Evolutionary conservation across 768 basidiomycete genomes (phyloP), one percentile per base, ranked within the genome.

Genomic region (Tricholoma saponaceum): DNA sequence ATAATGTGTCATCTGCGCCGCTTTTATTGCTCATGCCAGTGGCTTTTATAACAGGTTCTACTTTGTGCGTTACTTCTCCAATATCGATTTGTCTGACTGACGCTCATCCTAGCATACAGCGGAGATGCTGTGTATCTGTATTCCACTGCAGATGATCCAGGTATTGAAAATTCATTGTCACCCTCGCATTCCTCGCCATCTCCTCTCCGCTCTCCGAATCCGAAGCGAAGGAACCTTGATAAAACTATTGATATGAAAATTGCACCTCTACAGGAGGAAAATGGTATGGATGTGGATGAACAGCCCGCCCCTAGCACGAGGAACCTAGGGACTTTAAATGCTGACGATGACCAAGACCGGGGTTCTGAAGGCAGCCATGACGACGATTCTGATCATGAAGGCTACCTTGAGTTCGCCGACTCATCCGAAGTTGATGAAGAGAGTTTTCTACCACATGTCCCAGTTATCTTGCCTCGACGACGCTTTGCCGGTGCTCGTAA

Each of bases 401-500:
- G 64, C 9, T 65, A 64, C 46, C 22, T 59, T 30, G 63, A 67
- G 28, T 51, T 69, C 50, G 66, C 61, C 5, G 66, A 68, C 23
- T 63, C 62, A 23, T 46, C 65, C 4, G 70, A 72, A 18, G 60
- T 60, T 28, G 66, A 67, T 49, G 67, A 67, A 20, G 60, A 60
- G 12, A 60, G 60, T 16, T 62, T 62, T 20, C 64, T 74, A 44
- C 67, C 67, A 41, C 68, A 70, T 51, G 79, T 82, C 3, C 80
- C 86, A 12, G 70, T 84, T 37, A 71, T 94, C 50, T 71, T 81
- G 60, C 92, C 93, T 25, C 82, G 85, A 39, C 70, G 69, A 59
- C 79, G 81, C 14, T 95, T 80, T 70, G 67, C 69, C 37, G 93
- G 93, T 13, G 83, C 85, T 30, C 83, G 86, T 55, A 96, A 95